These are phyloP conservation scores for Marasmius sp. DNA, from an alignment of 1,284 basidiomycete species.

Conservation along the genomic window DNA sequence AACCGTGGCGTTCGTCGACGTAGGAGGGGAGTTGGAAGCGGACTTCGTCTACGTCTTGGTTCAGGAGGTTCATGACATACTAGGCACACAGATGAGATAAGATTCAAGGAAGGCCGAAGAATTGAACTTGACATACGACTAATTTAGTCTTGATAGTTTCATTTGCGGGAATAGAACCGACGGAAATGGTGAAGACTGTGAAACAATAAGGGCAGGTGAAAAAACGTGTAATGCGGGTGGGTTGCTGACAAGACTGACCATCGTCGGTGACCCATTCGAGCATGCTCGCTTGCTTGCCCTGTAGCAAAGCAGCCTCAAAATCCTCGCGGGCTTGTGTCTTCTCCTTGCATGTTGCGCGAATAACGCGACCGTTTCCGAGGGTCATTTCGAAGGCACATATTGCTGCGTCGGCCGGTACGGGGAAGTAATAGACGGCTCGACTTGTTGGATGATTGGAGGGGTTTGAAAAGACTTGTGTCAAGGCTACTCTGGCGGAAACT, in stretches of 20 bases:
- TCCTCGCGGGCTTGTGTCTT: conserved; percentile 41
- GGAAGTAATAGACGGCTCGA: conserved; percentile 57
- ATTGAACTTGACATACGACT: conserved; percentile 34
- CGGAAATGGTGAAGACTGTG: conserved; percentile 56
- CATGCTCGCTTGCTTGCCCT: conserved; percentile 44
- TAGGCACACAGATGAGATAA: conserved; percentile 11
- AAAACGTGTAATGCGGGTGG: neutral
- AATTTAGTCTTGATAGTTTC: conserved; percentile 39
- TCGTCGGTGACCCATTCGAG: conserved; percentile 52
- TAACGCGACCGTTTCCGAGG: conserved; percentile 35
- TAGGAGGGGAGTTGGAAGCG: conserved; percentile 51
- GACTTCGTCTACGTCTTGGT: conserved; percentile 45
- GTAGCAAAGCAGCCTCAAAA: conserved; percentile 40
- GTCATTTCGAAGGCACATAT: conserved; percentile 51
- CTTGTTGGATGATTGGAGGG: conserved; percentile 31
- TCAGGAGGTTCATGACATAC: conserved; percentile 41
- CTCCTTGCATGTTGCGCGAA: conserved; percentile 52
- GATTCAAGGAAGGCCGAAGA: neutral
- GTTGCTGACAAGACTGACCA: conserved; percentile 32
- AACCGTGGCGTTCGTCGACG: conserved; percentile 52
- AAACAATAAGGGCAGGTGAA: too few relatives aligned
- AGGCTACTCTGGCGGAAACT: conserved; percentile 51
- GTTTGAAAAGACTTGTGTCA: conserved; percentile 52
- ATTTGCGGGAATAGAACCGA: conserved; percentile 47
- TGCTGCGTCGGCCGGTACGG: conserved; percentile 53